Evolutionary conservation across 2,329 filamentous ascomycete genomes (phyloP).

Genomic region (Cryphonectria naterciae): DNA sequence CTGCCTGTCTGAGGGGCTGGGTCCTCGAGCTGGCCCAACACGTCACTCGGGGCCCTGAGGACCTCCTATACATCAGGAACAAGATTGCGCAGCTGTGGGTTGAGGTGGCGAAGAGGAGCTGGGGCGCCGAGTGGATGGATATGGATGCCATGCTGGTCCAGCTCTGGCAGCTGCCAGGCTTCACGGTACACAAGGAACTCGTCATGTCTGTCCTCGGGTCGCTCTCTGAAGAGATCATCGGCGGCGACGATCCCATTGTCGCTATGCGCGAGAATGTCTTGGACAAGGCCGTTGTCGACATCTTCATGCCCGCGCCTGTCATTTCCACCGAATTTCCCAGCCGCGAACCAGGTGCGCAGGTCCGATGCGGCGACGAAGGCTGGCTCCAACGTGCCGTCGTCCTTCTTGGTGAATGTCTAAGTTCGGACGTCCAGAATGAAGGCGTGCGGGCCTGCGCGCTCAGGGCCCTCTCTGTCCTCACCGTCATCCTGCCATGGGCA

Average conservation of each 20-base stretch:
- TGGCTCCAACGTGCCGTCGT: constrained; percentile 81
- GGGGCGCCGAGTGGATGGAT: constrained; percentile 90
- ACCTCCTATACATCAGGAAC: constrained; percentile 84
- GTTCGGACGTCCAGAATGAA: constrained; percentile 64
- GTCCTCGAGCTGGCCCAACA: constrained; percentile 77
- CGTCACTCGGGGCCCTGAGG: constrained; percentile 61
- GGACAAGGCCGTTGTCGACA: constrained; percentile 88
- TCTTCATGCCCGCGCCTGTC: constrained; percentile 81
- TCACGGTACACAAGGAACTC: constrained; percentile 74
- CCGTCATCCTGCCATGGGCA: constrained; percentile 84
- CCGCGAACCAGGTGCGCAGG: constrained; percentile 67
- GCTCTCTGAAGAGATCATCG: constrained; percentile 92
- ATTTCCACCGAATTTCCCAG: constrained; percentile 77
- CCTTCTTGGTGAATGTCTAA: constrained; percentile 74
- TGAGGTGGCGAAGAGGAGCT: constrained; percentile 89
- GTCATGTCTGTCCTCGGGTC: constrained; percentile 89
- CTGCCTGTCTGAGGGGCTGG: constrained; percentile 71
- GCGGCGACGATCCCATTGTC: constrained; percentile 84
- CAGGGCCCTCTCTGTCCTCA: constrained; percentile 76
- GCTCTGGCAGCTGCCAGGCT: constrained; percentile 75
- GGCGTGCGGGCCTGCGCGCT: constrained; percentile 72
- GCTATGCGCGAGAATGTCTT: constrained; percentile 81
- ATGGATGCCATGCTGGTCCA: constrained; percentile 86
- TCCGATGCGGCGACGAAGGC: constrained; percentile 80
- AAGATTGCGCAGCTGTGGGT: constrained; percentile 96